phyloP scores from a whole-genome alignment of 2,329 filamentous ascomycete genomes.

The Xylaria sp. region DNA sequence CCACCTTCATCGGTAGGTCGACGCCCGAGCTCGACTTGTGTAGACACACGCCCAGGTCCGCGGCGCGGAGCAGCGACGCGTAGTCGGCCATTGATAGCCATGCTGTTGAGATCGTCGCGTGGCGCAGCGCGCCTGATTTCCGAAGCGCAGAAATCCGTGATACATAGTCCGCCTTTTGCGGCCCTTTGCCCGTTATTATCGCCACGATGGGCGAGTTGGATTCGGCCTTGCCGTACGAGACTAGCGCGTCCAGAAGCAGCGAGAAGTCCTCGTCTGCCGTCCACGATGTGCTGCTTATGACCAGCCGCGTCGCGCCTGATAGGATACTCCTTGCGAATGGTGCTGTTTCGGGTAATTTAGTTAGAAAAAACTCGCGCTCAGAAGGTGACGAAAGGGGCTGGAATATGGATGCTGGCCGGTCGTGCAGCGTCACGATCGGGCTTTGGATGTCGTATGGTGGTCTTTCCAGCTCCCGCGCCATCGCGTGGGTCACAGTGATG shows the following conservation, averaged over 20 bases:
- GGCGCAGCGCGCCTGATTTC: conserved; percentile 69
- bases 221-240: conserved; percentile 62
- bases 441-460: conserved; percentile 72
- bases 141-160: conserved; percentile 70
- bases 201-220: conserved; percentile 70
- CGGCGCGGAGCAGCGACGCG: conserved; percentile 81
- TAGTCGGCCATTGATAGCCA: conserved; percentile 90
- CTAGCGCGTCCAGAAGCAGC: conserved; percentile 83
- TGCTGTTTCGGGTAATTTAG: conserved; percentile 71
- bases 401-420: conserved; percentile 86
- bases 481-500: conserved; percentile 89
- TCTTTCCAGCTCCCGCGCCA: conserved; percentile 76
- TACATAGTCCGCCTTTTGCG: conserved; percentile 81
- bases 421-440: conserved; percentile 79
- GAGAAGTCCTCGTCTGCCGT: conserved; percentile 96
- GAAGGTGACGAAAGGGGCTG: conserved; percentile 67
- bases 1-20: conserved; percentile 98
- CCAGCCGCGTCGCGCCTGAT: conserved; percentile 68
- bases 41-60: conserved; percentile 89
- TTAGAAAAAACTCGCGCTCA: conserved; percentile 69
- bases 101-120: conserved; percentile 79
- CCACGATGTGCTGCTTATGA: conserved; percentile 97
- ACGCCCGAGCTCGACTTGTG: conserved; percentile 95
- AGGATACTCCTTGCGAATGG: conserved; percentile 68
- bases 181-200: conserved; percentile 94